phyloP scores from a whole-genome alignment of 2,329 filamentous ascomycete genomes.

The Diaporthe ilicicola region DNA sequence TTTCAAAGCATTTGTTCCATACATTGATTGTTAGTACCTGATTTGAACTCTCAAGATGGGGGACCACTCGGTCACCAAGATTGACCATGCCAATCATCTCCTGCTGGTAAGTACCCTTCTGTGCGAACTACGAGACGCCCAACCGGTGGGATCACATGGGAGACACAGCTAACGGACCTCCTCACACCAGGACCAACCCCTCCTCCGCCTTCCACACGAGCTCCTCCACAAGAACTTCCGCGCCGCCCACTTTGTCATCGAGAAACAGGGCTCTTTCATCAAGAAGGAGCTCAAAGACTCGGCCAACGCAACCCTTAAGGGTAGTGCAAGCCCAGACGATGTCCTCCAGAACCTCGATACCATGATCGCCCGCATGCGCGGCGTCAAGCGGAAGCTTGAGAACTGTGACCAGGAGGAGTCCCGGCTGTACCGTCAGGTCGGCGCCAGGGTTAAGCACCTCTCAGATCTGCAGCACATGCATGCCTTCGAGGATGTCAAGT shows the following conservation, averaged over 20 bases:
- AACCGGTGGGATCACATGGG: background rate
- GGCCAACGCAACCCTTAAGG: constrained; percentile 72
- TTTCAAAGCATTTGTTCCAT: background rate
- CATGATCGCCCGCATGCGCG: constrained; percentile 86
- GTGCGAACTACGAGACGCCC: background rate
- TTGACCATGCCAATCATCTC: constrained; percentile 79
- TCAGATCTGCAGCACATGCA: constrained; percentile 82
- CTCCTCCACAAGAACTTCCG: constrained; percentile 95
- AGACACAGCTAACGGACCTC: constrained; percentile 22
- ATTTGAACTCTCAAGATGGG: constrained; percentile 55
- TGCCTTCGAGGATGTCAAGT: constrained; percentile 88
- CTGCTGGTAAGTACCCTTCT: constrained; percentile 65
- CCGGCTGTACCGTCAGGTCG: constrained; percentile 76
- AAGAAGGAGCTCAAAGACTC: constrained; percentile 69
- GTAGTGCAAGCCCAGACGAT: constrained; percentile 69
- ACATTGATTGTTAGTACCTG: background rate
- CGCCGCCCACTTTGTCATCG: constrained; percentile 78
- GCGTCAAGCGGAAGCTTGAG: constrained; percentile 86
- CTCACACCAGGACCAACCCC: constrained; percentile 80
- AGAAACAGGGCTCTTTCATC: constrained; percentile 72
- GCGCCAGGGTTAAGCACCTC: constrained; percentile 81
- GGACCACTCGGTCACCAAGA: constrained; percentile 69
- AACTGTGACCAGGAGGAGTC: constrained; percentile 81
- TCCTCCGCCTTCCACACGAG: constrained; percentile 91
- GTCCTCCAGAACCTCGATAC: constrained; percentile 83